Evolutionary conservation across 129 eudicot genomes (phyloP).

Genomic region (Pseudognaphalium luteoalbum): DNA sequence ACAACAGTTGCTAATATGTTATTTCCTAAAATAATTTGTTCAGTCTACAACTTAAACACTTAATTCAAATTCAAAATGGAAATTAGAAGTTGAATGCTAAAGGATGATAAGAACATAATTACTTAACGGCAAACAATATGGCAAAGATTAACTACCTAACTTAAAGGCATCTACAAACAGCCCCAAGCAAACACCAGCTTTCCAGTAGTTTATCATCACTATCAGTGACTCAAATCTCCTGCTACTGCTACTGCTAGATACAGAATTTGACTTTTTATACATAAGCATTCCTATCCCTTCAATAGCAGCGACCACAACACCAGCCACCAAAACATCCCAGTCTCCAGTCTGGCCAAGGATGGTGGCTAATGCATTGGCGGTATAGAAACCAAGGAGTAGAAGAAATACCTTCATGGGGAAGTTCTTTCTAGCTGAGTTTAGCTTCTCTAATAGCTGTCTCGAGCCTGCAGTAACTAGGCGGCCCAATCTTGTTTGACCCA

Average conservation of each 20-base stretch:
- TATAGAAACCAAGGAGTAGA: conserved; percentile 89
- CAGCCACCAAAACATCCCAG: conserved; percentile 97
- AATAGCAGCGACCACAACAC: conserved; percentile 92
- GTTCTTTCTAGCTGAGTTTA: conserved; percentile 79
- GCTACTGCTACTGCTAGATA: conserved; percentile 29
- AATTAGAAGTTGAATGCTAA: neutral
- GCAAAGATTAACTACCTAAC: conserved; percentile 65
- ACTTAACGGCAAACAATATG: conserved; percentile 17
- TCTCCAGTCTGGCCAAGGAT: conserved; percentile 96
- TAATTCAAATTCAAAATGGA: neutral
- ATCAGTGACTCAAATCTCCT: conserved; percentile 67
- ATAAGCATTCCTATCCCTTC: conserved; percentile 90
- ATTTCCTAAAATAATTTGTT: neutral
- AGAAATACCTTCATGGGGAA: conserved; percentile 96
- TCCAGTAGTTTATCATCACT: conserved; percentile 87
- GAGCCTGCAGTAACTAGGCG: conserved; percentile 78
- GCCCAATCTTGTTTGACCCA: conserved; percentile 84
- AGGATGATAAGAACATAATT: conserved; percentile 6
- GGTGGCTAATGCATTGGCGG: conserved; percentile 93
- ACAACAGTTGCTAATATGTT: neutral
- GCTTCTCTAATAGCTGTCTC: conserved; percentile 65
- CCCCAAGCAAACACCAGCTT: conserved; percentile 97
- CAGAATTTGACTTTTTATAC: conserved; percentile 49
- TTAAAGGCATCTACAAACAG: conserved; percentile 98
- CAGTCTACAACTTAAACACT: conserved; percentile 9